Base-by-base conservation (phyloP, 2,329 filamentous ascomycete species). In the Microdochium nivale region DNA sequence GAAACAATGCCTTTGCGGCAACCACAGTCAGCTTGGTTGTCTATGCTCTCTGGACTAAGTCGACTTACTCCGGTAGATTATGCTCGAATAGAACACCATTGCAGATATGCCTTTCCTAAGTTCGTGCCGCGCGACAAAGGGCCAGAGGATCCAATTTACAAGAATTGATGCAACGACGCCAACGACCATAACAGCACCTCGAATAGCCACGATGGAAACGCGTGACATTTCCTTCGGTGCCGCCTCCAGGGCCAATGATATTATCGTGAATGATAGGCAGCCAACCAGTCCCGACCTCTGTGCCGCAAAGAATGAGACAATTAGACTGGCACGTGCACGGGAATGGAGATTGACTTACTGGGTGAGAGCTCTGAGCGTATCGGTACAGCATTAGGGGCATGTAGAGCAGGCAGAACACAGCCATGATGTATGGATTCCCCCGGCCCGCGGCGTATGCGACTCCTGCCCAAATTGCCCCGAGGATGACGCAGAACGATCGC, bases 381-480 rank as follows among this genome's bases (percentile, higher is more conserved):
- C 78, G 70, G 54, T 80, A 79, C 11, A 81, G 65, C 78, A 81
- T 81, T 0, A 79, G 80, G n/a, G 78, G 58, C 76, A 82, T 80
- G 57, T 75, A 83, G 5, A 81, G 66, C 2, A 70, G 67, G 14
- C 78, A 74, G 62, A 83, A 81, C 0, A 70, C 72, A 3, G 74
- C 77, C 62, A 80, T 73, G 2, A 81, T 71, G 57, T 75, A 80
- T 0, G 77, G 76, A 56, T 75, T 80, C 7, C 78, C 78, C 43
- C 73, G 56, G 3, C 70, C 72, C 13, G 75, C 77, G 7, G 70
- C 72, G 58, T 75, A 78, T 0, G 76, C 71, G 37, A 79, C 61
- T 9, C 73, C 79, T 5, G 73, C 76, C 79, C 79, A 83, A 1
- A 75, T 59, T 21, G 78, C 75, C 14, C 79, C 79, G 3, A 81